Evolutionary conservation across 257 asterid species (phyloP), one percentile per base, ranked within the genome.

Genomic region (Plantago major): DNA sequence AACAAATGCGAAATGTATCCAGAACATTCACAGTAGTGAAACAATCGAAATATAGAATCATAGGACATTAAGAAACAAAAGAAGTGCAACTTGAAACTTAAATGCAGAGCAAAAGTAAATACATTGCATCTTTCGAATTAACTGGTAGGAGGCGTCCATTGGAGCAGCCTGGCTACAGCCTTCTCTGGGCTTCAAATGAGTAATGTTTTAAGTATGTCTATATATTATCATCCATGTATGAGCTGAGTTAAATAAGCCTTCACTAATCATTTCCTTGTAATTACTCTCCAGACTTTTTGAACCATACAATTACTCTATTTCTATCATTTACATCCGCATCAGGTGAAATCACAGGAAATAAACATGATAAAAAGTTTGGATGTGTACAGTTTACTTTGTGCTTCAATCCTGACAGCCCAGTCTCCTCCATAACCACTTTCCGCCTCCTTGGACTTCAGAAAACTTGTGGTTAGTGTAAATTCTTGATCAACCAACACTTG

Each of bases 341-440:
- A 56, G 59, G 40, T 26, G 54, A 37, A 7, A 72, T 60, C 66
- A 19, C 37, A 22, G 53, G 50, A 62, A 33, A 55, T 59, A 58
- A 70, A 73, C 56, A 68, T 46, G 68, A 62, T 47, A 42, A 71
- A 71, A 63, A 47, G 72, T 80, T 38, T 44, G 57, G 73, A 67
- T 55, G 75, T 28, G 74, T 85, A 87, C 99, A 22, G 79, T 64
- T 93, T 80, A 26, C 76, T 71, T 55, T 82, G 83, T 55, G 79
- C 95, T 73, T 79, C 92, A 46, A 93, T 73, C 52, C 92, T 85
- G 73, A 80, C 80, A 19, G 90, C 92, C 99, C 99, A 93, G 74
- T 93, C 97, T 70, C 99, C 99, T 63, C 99, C 99, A 71, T 87
- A 93, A 65, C 97, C 95, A 69, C 99, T 87, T 46, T 76, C 94